Base-by-base conservation (phyloP, 2,329 filamentous ascomycete genomes). In the Ascochyta pisi region DNA sequence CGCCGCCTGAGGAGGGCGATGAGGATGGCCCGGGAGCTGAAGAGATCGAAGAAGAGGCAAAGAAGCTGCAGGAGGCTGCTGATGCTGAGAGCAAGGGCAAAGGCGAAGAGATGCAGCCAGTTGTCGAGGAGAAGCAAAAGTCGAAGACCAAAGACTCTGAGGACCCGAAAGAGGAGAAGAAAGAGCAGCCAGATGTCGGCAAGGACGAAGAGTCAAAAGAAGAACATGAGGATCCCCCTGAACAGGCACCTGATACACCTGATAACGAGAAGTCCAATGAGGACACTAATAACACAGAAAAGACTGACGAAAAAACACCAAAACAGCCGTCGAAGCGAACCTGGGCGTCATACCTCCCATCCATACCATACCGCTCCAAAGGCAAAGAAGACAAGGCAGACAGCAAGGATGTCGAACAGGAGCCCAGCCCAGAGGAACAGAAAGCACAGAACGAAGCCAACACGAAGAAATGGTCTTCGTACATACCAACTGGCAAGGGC, bases 401-500 rank as follows among this genome's bases (percentile, higher is more conserved):
- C 38, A 65, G 66, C 41, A 40, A 51, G 9, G 61, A 64, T 6
- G 44, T 54, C 5, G 57, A 65, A 33, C 50, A 61, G n/a, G 67
- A 71, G 41, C 59, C 65, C 3, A 66, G 64, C 12, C 41, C 65
- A 4, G 67, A 72, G 41, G 60, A 66, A 12, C 64, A 74, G 40
- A 72, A 75, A 50, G 64, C 67, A 13, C 65, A 70, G 39, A 70
- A 72, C n/a, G 73, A 72, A 42, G 72, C 67, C 15, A 66, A 68
- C 12, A 73, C 72, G 2, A 73, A 75, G 58, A 77, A 76, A 40
- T 82, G 80, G 80, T 74, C 73, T 1, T 77, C 77, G 0, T 82
- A 81, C 58, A 71, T 82, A 43, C 78, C 78, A 1, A 78, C 77
- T 10, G 80, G 80, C 9, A 76, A 81, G 52, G 78, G 78, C 5